phyloP scores from a whole-genome alignment of 768 basidiomycete species.

The Hericium coralloides region DNA sequence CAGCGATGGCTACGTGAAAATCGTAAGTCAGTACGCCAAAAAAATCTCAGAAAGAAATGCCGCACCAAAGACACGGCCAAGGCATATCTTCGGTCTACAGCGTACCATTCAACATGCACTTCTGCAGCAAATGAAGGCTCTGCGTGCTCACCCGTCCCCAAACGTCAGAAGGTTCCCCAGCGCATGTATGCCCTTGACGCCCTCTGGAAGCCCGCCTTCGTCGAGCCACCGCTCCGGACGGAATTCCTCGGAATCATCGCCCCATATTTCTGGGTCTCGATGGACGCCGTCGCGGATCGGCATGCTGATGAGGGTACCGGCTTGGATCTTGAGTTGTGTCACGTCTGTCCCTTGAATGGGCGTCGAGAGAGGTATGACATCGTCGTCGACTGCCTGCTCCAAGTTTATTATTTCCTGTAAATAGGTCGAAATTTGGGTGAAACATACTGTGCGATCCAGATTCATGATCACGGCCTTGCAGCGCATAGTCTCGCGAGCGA shows the following conservation, averaged over 20 bases:
- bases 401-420: neutral
- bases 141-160: constrained; percentile 7
- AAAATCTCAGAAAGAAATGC: neutral
- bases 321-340: constrained; percentile 2
- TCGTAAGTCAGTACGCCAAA: neutral
- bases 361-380: constrained; percentile 10
- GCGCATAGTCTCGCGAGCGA: constrained; percentile 10
- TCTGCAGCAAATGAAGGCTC: too few relatives aligned
- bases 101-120: too few relatives aligned
- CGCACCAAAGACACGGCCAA: constrained; percentile 7
- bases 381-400: constrained; percentile 8
- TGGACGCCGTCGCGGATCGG: constrained; percentile 13
- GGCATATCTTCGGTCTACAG: constrained; percentile 6
- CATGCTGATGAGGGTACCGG: constrained; percentile 8
- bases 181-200: neutral
- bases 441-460: constrained; percentile 4
- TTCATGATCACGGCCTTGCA: constrained; percentile 12
- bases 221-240: constrained; percentile 15
- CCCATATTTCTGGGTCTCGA: constrained; percentile 10
- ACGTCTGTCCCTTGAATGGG: constrained; percentile 4
- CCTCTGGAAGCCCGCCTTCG: neutral
- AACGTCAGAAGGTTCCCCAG: constrained; percentile 8
- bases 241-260: constrained; percentile 7
- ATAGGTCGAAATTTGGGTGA: too few relatives aligned
- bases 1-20: constrained; percentile 3